phyloP scores from a whole-genome alignment of 192 early-diverging fungal species.

The Haplosporangium gracile region DNA sequence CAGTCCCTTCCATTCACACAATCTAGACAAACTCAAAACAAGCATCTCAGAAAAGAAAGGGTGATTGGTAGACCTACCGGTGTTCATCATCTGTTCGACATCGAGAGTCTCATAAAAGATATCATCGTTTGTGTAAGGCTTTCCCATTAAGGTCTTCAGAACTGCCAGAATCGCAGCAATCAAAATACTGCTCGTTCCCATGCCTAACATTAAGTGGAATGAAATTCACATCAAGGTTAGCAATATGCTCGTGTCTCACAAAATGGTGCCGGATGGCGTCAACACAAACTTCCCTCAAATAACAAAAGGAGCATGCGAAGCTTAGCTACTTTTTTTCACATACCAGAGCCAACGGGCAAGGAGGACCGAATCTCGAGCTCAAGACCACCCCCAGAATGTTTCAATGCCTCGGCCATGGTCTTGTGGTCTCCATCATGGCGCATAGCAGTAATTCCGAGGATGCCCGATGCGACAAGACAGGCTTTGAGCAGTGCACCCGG shows the following conservation, averaged over 20 bases:
- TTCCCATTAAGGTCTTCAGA: conserved; percentile 28
- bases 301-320: background rate
- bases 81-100: conserved; percentile 58
- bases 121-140: conserved; percentile 25
- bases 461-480: conserved; percentile 45
- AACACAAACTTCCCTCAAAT: background rate
- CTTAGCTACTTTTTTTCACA: no score
- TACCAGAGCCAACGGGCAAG: conserved; percentile 48
- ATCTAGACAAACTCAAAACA: no score
- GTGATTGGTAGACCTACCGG: conserved; percentile 3
- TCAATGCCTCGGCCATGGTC: conserved; percentile 34
- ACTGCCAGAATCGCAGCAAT: conserved; percentile 44
- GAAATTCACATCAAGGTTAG: background rate
- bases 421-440: conserved; percentile 24
- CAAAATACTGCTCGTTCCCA: conserved; percentile 44
- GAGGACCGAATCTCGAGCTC: conserved; percentile 35
- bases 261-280: background rate
- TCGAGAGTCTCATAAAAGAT: conserved; percentile 40
- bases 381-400: conserved; percentile 38
- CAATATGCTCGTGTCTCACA: background rate
- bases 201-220: conserved; percentile 13
- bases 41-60: no score
- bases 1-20: no score
- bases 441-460: conserved; percentile 28
- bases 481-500: conserved; percentile 52